These are phyloP conservation scores for Thuidium tamariscinum DNA, from an alignment of 225 moss, liverwort and hornwort genomes.

Conservation along the genomic window DNA sequence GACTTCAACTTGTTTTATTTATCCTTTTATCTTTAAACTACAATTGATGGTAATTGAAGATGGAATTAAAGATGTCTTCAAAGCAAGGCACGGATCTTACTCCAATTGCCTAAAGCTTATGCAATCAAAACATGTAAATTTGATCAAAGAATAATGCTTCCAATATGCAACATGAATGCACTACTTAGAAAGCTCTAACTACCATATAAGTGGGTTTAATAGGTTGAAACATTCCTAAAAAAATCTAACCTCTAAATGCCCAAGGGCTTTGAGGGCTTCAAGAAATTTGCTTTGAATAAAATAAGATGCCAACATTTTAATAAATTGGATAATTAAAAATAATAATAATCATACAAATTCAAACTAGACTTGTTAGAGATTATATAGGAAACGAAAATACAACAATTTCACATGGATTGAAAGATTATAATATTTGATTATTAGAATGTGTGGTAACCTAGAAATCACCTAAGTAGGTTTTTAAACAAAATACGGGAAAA, in stretches of 20 bases:
- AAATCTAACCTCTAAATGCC: fast-evolving
- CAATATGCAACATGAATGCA: background rate
- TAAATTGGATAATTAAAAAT: too few relatives aligned
- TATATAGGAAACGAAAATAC: too few relatives aligned
- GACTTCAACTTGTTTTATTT: background rate
- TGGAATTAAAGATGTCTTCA: background rate
- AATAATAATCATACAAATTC: too few relatives aligned
- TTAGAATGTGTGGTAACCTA: too few relatives aligned
- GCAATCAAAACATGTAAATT: background rate
- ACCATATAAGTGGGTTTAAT: fast-evolving
- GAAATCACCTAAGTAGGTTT: too few relatives aligned
- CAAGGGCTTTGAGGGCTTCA: too few relatives aligned
- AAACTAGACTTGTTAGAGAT: too few relatives aligned
- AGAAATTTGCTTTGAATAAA: too few relatives aligned
- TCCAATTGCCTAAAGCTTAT: background rate
- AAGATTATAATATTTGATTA: too few relatives aligned
- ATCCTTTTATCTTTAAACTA: background rate
- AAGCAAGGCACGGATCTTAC: fast-evolving
- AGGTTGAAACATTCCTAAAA: background rate
- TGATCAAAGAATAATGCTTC: background rate
- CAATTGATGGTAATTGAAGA: fast-evolving
- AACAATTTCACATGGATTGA: too few relatives aligned
- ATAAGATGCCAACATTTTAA: too few relatives aligned
- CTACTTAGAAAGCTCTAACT: fast-evolving
- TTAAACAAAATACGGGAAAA: too few relatives aligned